Percentiles rank a stretch among this genome's conserved stretches.
These are phyloP conservation scores for Pseudozyma sp. DNA, from an alignment of 1,284 basidiomycete species.

Conservation along the genomic window DNA sequence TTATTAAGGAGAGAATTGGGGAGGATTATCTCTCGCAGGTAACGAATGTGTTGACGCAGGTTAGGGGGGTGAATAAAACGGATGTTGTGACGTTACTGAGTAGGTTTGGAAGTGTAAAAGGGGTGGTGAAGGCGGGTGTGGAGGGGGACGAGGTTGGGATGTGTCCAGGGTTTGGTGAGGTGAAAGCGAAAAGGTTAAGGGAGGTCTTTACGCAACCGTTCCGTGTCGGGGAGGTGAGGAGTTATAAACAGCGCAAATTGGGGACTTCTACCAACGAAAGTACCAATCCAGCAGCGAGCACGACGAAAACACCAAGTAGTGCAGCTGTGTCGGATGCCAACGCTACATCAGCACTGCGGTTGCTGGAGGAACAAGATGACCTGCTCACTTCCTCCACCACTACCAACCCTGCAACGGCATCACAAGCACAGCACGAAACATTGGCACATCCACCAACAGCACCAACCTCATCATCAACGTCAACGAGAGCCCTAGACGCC, in stretches of 20 bases:
- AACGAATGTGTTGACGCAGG: slow-evolving; percentile 85
- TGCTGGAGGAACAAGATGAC: too few relatives aligned
- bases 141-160: slow-evolving; percentile 82
- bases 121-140: slow-evolving; percentile 69
- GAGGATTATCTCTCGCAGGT: slow-evolving; percentile 86
- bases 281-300: not conserved
- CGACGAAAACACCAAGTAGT: not conserved
- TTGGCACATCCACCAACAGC: slow-evolving; percentile 67
- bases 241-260: slow-evolving; percentile 76
- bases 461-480: not conserved
- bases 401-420: not conserved
- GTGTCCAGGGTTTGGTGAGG: slow-evolving; percentile 92
- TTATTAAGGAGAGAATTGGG: slow-evolving; percentile 92
- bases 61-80: slow-evolving; percentile 95
- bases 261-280: not conserved
- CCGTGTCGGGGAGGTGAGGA: slow-evolving; percentile 75
- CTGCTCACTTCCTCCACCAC: too few relatives aligned
- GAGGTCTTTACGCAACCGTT: slow-evolving; percentile 73
- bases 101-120: slow-evolving; percentile 25
- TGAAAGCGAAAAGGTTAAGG: slow-evolving; percentile 81
- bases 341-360: not conserved
- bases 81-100: slow-evolving; percentile 90
- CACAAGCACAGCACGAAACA: not conserved
- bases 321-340: not conserved
- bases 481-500: slow-evolving; percentile 14